phyloP scores from a whole-genome alignment of 2,329 filamentous ascomycete species.

The Cladosporium sp. region DNA sequence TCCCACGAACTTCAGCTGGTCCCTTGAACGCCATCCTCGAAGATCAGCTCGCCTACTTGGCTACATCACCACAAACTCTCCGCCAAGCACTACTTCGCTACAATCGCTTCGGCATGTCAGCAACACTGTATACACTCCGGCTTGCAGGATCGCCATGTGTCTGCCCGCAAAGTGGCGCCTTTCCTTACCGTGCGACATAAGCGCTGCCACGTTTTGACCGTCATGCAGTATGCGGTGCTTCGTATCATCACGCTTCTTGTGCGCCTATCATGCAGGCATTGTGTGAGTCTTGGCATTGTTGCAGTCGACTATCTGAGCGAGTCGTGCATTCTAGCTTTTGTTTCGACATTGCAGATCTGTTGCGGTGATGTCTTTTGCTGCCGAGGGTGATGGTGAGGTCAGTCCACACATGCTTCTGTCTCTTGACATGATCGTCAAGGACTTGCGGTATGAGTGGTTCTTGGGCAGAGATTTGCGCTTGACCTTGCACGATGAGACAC shows the following conservation, averaged over 20 bases:
- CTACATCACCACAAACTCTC: neutral
- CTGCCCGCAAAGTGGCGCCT: neutral
- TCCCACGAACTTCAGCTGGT: neutral
- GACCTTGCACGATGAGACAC: neutral
- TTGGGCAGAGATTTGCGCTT: neutral
- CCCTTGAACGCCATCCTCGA: neutral
- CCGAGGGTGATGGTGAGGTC: neutral
- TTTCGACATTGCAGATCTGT: neutral
- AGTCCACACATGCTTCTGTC: neutral
- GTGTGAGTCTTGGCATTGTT: neutral
- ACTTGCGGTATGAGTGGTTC: neutral
- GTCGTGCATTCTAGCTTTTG: neutral
- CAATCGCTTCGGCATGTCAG: slow-evolving; percentile 14
- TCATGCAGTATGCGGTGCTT: slow-evolving; percentile 12
- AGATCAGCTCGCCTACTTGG: neutral
- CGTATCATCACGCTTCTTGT: neutral
- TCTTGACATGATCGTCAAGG: neutral
- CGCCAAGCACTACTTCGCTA: neutral
- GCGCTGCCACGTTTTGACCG: slow-evolving; percentile 15
- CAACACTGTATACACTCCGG: neutral
- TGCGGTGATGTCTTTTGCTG: neutral
- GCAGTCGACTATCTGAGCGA: neutral
- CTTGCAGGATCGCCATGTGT: slow-evolving; percentile 22
- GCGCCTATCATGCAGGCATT: neutral
- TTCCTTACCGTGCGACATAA: neutral